phyloP scores from a whole-genome alignment of 805 yeast species.

The Deakozyma indianensis region DNA sequence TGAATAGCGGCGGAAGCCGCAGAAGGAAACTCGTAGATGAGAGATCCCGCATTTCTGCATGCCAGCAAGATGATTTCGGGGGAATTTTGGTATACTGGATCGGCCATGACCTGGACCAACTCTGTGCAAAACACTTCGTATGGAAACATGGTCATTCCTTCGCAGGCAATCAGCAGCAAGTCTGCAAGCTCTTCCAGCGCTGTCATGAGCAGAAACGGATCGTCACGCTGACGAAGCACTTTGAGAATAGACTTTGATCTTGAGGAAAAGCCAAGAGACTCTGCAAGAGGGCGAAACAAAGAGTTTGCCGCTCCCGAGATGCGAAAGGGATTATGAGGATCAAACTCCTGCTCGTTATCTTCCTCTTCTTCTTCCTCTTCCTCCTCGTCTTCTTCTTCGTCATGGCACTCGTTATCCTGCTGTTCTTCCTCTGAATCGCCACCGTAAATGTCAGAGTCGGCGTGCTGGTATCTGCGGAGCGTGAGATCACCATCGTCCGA shows the following conservation, averaged over 20 bases:
- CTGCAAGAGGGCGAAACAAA: slow-evolving; percentile 9
- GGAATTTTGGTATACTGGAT: slow-evolving; percentile 44
- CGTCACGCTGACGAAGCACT: slow-evolving; percentile 12
- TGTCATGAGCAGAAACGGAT: slow-evolving; percentile 13
- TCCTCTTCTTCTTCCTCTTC: slow-evolving; percentile 8
- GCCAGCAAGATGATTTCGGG: slow-evolving; percentile 73
- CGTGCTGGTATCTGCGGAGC: not conserved
- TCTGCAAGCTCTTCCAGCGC: slow-evolving; percentile 22
- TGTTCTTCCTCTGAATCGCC: not conserved
- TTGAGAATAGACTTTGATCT: slow-evolving; percentile 4
- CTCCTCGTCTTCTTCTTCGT: slow-evolving; percentile 8
- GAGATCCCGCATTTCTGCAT: slow-evolving; percentile 69
- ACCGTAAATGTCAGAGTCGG: slow-evolving; percentile 1
- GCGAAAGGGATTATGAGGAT: slow-evolving; percentile 9
- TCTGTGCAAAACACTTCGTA: slow-evolving; percentile 38
- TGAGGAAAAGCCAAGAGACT: slow-evolving; percentile 9
- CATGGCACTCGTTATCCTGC: slow-evolving; percentile 6
- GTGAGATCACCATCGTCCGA: not conserved
- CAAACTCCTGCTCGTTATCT: slow-evolving; percentile 18
- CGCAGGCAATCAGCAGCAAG: slow-evolving; percentile 19
- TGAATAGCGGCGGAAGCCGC: slow-evolving; percentile 47
- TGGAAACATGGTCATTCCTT: slow-evolving; percentile 32
- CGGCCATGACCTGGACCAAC: slow-evolving; percentile 43
- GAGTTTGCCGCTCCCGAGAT: slow-evolving; percentile 3
- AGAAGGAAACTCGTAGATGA: slow-evolving; percentile 53